These are phyloP conservation scores for Ramularia collo-cygni DNA, from an alignment of 2,329 filamentous ascomycete species.

Conservation along the genomic window DNA sequence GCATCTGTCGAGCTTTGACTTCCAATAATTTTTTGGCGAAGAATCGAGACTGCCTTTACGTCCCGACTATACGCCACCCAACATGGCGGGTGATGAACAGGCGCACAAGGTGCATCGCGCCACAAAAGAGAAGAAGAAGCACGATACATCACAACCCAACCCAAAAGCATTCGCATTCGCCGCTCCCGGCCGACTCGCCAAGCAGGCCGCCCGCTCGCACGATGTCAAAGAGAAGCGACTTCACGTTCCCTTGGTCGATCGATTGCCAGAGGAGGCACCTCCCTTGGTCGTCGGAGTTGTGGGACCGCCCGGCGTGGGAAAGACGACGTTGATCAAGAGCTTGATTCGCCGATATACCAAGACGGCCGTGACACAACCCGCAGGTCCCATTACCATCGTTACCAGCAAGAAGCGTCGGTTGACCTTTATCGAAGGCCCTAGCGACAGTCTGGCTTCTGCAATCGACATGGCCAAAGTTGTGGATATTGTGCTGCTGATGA, in stretches of 20 bases:
- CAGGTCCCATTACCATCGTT: slow-evolving; percentile 89
- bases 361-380: slow-evolving; percentile 82
- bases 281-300: slow-evolving; percentile 90
- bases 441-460: slow-evolving; percentile 86
- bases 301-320: slow-evolving; percentile 87
- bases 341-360: slow-evolving; percentile 92
- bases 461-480: slow-evolving; percentile 96
- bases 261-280: slow-evolving; percentile 88
- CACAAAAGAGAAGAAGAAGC: slow-evolving; percentile 82
- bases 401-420: slow-evolving; percentile 92
- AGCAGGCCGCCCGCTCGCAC: slow-evolving; percentile 64
- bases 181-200: slow-evolving; percentile 71
- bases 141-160: slow-evolving; percentile 57
- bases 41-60: too few relatives aligned
- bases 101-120: slow-evolving; percentile 78
- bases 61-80: background rate
- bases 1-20: too few relatives aligned
- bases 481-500: slow-evolving; percentile 95
- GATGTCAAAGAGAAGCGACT: slow-evolving; percentile 92
- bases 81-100: slow-evolving; percentile 51
- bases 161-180: slow-evolving; percentile 86
- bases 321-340: slow-evolving; percentile 92
- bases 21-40: too few relatives aligned
- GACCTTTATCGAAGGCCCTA: slow-evolving; percentile 96
- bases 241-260: slow-evolving; percentile 93